phyloP scores from a whole-genome alignment of 2,329 filamentous ascomycete species.

The Colletotrichum sp. region DNA sequence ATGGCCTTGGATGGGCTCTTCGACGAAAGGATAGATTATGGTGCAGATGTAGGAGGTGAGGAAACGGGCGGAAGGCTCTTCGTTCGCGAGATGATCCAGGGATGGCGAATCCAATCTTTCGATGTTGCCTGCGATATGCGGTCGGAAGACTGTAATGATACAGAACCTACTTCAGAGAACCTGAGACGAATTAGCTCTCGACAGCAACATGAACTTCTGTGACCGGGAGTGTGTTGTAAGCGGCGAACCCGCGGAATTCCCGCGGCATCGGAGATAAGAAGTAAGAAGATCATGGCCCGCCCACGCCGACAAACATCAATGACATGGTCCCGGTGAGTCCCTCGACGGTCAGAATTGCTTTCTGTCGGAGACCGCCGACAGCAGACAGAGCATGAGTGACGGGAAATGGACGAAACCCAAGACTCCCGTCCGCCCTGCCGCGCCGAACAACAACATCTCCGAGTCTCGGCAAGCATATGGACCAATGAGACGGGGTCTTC shows the following conservation, averaged over 20 bases:
- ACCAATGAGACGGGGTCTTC: neutral
- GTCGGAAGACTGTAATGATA: neutral
- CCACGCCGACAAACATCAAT: neutral
- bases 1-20: neutral
- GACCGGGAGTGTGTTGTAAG: neutral
- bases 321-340: neutral
- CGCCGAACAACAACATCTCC: constrained; percentile 4
- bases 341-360: neutral
- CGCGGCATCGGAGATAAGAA: neutral
- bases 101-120: neutral
- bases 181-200: neutral
- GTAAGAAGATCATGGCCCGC: neutral
- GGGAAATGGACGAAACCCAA: neutral
- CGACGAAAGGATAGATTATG: neutral
- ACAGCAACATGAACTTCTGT: neutral
- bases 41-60: neutral
- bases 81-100: neutral
- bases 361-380: constrained; percentile 11
- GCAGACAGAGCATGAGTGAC: neutral
- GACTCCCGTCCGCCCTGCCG: neutral
- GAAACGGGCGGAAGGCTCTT: neutral
- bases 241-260: neutral
- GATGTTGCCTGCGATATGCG: neutral
- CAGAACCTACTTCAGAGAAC: neutral
- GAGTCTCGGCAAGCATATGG: constrained; percentile 2